These are phyloP conservation scores for Populus simonii DNA, from an alignment of 345 rosid genomes.

Conservation along the genomic window DNA sequence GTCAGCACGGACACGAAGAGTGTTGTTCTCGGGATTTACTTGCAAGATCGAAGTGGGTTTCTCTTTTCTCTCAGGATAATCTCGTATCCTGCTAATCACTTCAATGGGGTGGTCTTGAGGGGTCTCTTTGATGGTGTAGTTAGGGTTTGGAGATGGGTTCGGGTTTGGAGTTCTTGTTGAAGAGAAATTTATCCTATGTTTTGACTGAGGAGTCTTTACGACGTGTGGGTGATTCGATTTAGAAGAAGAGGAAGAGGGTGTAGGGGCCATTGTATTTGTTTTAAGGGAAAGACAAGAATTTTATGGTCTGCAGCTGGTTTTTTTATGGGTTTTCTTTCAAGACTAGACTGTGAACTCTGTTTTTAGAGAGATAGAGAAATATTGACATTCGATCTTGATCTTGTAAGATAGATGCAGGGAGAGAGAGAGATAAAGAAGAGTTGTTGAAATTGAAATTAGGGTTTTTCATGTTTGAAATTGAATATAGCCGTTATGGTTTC, in stretches of 20 bases:
- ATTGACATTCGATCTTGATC: neutral
- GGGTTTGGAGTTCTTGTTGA: slow-evolving; percentile 34
- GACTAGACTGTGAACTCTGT: neutral
- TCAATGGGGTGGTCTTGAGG: slow-evolving; percentile 81
- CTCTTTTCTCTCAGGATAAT: slow-evolving; percentile 62
- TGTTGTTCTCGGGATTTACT: slow-evolving; percentile 50
- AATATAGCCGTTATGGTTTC: slow-evolving; percentile 44
- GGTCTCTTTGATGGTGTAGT: slow-evolving; percentile 38
- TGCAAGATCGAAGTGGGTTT: slow-evolving; percentile 51
- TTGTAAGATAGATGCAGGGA: too few species aligned
- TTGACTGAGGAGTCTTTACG: slow-evolving; percentile 69
- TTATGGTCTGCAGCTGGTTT: neutral
- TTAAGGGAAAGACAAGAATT: neutral
- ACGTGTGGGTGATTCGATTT: slow-evolving; percentile 30
- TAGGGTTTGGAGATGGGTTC: slow-evolving; percentile 46
- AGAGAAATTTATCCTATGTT: slow-evolving; percentile 64
- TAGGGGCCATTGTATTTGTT: slow-evolving; percentile 58
- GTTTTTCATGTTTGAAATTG: slow-evolving; percentile 25
- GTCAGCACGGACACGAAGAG: slow-evolving; percentile 77
- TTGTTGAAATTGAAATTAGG: slow-evolving; percentile 6
- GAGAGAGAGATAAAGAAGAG: slow-evolving; percentile 6
- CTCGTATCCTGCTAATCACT: slow-evolving; percentile 78
- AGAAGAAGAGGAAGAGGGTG: slow-evolving; percentile 55
- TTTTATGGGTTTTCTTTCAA: neutral
- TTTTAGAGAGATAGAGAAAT: slow-evolving; percentile 5